Percentiles rank a stretch among this genome's conserved stretches.
These are phyloP conservation scores for Emergomyces orientalis DNA, from an alignment of 2,329 filamentous ascomycete genomes.

Conservation along the genomic window DNA sequence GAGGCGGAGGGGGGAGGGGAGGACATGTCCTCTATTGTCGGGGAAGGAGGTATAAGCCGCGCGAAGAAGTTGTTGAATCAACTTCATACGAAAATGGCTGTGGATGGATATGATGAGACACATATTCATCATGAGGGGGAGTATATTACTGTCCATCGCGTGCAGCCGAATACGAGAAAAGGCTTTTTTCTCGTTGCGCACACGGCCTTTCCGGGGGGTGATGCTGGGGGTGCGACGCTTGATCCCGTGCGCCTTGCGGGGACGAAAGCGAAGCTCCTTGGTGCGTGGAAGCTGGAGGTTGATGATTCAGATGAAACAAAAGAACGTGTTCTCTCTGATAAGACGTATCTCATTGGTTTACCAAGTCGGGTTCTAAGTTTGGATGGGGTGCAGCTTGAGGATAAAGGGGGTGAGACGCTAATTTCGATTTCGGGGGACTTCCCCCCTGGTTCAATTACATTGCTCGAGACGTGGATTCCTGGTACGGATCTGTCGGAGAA, in stretches of 20 bases:
- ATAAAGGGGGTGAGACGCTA: slow-evolving; percentile 62
- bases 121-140: slow-evolving; percentile 95
- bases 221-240: slow-evolving; percentile 65
- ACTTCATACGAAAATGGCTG: slow-evolving; percentile 91
- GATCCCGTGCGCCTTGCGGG: slow-evolving; percentile 70
- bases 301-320: slow-evolving; percentile 65
- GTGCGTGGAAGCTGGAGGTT: slow-evolving; percentile 86
- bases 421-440: slow-evolving; percentile 77
- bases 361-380: slow-evolving; percentile 71
- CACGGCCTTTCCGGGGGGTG: slow-evolving; percentile 86
- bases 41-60: slow-evolving; percentile 76
- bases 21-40: slow-evolving; percentile 54
- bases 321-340: slow-evolving; percentile 56
- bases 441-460: slow-evolving; percentile 83
- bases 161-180: slow-evolving; percentile 84
- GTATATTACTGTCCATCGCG: slow-evolving; percentile 91
- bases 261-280: slow-evolving; percentile 75
- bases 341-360: slow-evolving; percentile 65
- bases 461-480: slow-evolving; percentile 95
- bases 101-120: slow-evolving; percentile 87
- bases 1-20: slow-evolving; percentile 27
- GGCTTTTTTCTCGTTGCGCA: slow-evolving; percentile 95
- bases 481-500: slow-evolving; percentile 73
- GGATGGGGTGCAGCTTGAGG: slow-evolving; percentile 62
- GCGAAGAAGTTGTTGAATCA: slow-evolving; percentile 90